phyloP scores from a whole-genome alignment of 225 moss, liverwort and hornwort genomes.

The Climacium dendroides region DNA sequence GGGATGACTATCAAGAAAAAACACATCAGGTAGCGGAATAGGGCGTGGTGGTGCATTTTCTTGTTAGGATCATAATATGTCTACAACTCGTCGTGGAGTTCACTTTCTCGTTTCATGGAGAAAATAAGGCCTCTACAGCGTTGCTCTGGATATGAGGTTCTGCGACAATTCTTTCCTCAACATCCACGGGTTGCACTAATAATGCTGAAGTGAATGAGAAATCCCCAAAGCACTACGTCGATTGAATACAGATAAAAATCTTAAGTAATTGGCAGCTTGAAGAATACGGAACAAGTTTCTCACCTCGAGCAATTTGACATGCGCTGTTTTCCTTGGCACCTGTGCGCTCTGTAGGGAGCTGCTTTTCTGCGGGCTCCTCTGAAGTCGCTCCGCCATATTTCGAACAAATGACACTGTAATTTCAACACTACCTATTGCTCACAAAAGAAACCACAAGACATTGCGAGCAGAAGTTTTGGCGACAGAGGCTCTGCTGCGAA shows the following conservation, averaged over 20 bases:
- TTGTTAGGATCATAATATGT: not conserved
- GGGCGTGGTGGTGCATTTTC: not conserved
- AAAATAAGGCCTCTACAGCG: not conserved
- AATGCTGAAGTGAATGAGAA: not conserved
- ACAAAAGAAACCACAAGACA: not conserved
- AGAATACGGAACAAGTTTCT: not conserved
- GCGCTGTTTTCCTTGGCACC: not conserved
- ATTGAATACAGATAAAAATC: not conserved
- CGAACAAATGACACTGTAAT: not conserved
- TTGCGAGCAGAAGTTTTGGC: not conserved
- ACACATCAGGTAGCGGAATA: not conserved
- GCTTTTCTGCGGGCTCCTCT: not conserved
- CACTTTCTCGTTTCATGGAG: not conserved
- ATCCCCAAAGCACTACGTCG: not conserved
- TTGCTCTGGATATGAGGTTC: not conserved
- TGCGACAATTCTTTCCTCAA: not conserved
- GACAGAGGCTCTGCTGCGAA: not conserved
- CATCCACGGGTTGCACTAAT: not conserved
- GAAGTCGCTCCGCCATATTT: not conserved
- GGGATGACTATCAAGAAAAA: slow-evolving; percentile 2
- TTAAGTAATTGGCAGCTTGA: not conserved
- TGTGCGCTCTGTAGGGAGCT: not conserved
- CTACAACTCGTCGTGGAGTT: not conserved
- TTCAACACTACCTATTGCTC: not conserved
- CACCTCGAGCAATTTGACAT: slow-evolving; percentile 7